A percentile compares a stretch with the other conserved stretches of the same genome.
phyloP scores from a whole-genome alignment of 176 grass and related monocot species.

The Microstegium vimineum region DNA sequence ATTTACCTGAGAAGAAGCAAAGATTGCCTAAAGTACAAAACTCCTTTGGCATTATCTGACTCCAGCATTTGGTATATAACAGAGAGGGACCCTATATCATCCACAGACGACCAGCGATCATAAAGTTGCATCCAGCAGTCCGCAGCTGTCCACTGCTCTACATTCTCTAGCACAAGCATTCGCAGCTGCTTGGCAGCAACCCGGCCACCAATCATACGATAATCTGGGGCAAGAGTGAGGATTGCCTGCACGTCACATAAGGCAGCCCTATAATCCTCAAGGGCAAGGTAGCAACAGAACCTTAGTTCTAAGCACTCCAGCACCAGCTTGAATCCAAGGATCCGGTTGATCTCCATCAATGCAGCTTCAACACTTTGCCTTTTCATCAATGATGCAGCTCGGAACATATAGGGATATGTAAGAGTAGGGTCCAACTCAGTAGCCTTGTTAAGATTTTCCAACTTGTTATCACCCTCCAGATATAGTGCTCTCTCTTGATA shows the following conservation, averaged over 20 bases:
- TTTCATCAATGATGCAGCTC: conserved; percentile 81
- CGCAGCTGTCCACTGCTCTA: conserved; percentile 87
- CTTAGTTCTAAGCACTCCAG: conserved; percentile 90
- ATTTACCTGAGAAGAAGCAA: conserved; percentile 96
- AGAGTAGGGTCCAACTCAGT: conserved; percentile 90
- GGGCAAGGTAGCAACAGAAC: conserved; percentile 86
- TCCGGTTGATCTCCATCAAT: conserved; percentile 82
- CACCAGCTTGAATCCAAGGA: conserved; percentile 82
- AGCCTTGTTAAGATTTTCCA: conserved; percentile 87
- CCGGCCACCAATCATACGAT: conserved; percentile 88
- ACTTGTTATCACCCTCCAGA: conserved; percentile 72
- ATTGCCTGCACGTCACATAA: conserved; percentile 91
- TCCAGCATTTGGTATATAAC: conserved; percentile 99
- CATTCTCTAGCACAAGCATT: conserved; percentile 86
- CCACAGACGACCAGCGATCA: conserved; percentile 94
- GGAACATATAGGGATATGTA: conserved; percentile 90
- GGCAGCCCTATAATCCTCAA: conserved; percentile 85
- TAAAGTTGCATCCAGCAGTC: conserved; percentile 99
- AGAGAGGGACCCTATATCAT: conserved; percentile 96
- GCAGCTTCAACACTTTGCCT: conserved; percentile 89
- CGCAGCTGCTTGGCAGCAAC: conserved; percentile 75
- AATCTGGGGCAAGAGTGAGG: conserved; percentile 79
- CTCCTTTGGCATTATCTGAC: conserved; percentile 84
- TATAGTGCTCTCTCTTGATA: conserved; percentile 93
- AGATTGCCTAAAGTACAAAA: conserved; percentile 98